Evolutionary conservation across 2,329 filamentous ascomycete genomes (phyloP), one percentile per base, ranked within the genome.

Genomic region (Mollisiaceae sp.): DNA sequence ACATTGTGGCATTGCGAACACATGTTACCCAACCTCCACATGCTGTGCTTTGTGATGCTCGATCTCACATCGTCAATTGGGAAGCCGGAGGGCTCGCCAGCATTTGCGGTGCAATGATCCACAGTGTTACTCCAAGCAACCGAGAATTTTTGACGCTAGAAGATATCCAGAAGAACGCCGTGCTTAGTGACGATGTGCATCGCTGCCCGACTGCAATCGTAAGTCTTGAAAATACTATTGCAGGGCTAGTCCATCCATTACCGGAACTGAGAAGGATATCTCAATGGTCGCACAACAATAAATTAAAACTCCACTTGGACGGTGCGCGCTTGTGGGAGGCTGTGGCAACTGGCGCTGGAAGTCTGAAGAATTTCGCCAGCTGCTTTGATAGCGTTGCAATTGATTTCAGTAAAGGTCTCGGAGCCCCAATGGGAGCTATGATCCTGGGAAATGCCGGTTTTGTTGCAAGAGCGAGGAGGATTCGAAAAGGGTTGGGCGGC

Each of bases 321-420:
- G 92, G 92, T 18, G 92, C 92, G 2, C 82, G 92, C 12, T 78
- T 95, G 8, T 95, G 91, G 91, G 91, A 96, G 75, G 92, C 91
- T 12, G 89, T 91, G 0, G 89, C 85, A 1, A 85, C 90, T 0
- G 89, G 88, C 0, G 88, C 88, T 0, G 90, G 88, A 0, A 83
- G 82, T 4, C 78, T 95, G 45, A 79, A 84, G 5, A 90, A 92
- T 0, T 93, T 86, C 75, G 87, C 86, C 69, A 82, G 81, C 8
- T 81, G 87, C 62, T 91, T 93, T 73, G 91, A 95, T 74, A 92
- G 86, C 59, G 81, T 94, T 12, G 91, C 85, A 67, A 79, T 95
- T 27, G 94, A 91, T 75, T 93, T 95, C 73, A 91, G 88, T 55
- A 95, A 96, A 76, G 92, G 91, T 0, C 83, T 95, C 0, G 92